Conservation (phyloP, 768 basidiomycete genomes). For the Trametes cubensis region DNA sequence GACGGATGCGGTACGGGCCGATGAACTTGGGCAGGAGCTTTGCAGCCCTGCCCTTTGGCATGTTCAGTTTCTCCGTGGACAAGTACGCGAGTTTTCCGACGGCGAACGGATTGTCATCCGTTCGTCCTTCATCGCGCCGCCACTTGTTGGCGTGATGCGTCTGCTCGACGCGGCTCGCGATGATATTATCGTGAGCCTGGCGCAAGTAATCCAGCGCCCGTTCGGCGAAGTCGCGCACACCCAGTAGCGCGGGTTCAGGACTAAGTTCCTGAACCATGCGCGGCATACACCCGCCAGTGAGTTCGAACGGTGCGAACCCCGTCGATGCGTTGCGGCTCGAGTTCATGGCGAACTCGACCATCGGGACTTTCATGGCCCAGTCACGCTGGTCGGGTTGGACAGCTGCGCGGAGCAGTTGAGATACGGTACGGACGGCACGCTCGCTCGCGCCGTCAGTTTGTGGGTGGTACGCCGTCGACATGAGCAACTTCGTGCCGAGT, state of each 20-base stretch:
- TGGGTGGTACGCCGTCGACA: constrained; percentile 38
- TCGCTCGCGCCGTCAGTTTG: constrained; percentile 36
- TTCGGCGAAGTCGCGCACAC: constrained; percentile 33
- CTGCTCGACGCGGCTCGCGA: constrained; percentile 36
- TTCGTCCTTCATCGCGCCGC: constrained; percentile 16
- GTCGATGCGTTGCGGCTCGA: constrained; percentile 35
- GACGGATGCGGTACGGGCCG: constrained; percentile 40
- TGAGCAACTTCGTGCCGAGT: constrained; percentile 27
- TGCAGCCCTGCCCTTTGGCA: constrained; percentile 37
- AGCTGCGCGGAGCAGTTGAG: constrained; percentile 17
- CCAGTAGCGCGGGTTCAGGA: constrained; percentile 13
- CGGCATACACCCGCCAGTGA: constrained; percentile 29
- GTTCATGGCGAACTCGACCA: constrained; percentile 46
- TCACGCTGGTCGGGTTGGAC: constrained; percentile 28
- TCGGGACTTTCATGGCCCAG: constrained; percentile 36
- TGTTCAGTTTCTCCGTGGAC: constrained; percentile 39
- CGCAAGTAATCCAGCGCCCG: constrained; percentile 30
- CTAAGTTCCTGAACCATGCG: neutral
- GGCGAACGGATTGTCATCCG: constrained; percentile 3
- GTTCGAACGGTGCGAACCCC: constrained; percentile 38
- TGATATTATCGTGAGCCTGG: constrained; percentile 42
- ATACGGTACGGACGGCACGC: constrained; percentile 19
- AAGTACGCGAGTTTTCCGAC: constrained; percentile 39
- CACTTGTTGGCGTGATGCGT: constrained; percentile 36
- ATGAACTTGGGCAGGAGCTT: constrained; percentile 44